A percentile compares a stretch with the other conserved stretches of the same genome.
These are phyloP conservation scores for Periconia sp. DNA, from an alignment of 2,329 filamentous ascomycete genomes.

Conservation along the genomic window DNA sequence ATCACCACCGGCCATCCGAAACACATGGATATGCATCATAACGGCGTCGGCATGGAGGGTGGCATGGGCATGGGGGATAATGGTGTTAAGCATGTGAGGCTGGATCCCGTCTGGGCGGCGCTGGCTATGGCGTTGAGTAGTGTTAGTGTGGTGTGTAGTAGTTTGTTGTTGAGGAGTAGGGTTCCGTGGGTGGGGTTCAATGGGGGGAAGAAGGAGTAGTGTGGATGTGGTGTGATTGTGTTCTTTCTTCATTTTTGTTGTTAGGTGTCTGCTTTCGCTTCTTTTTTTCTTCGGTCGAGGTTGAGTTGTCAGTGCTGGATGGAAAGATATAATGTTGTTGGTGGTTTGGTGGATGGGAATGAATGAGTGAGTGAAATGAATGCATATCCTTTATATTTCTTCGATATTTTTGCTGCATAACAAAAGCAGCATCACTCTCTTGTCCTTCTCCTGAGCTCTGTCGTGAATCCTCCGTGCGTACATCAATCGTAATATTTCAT, in stretches of 20 bases:
- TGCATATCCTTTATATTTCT: no score
- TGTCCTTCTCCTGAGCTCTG: no score
- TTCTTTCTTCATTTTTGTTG: background rate
- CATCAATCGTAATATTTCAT: background rate
- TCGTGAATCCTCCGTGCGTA: background rate
- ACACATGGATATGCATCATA: conserved; percentile 46
- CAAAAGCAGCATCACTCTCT: no score
- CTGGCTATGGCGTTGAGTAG: conserved; percentile 92
- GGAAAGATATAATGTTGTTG: no score
- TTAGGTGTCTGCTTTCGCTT: no score
- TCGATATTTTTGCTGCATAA: no score
- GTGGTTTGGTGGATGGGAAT: no score
- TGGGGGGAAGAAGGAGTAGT: conserved; percentile 7
- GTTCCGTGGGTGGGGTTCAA: conserved; percentile 47
- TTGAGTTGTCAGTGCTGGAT: background rate
- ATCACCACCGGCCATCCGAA: conserved; percentile 49
- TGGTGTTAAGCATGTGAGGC: conserved; percentile 58
- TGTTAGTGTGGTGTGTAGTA: conserved; percentile 84
- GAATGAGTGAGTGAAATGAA: no score
- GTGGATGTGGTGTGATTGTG: background rate
- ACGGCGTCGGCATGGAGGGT: conserved; percentile 32
- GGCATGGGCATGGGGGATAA: conserved; percentile 41
- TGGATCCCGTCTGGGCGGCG: conserved; percentile 83
- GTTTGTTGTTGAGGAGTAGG: conserved; percentile 65
- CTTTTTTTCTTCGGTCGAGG: background rate